These are phyloP conservation scores for Neofusicoccum sp. DNA, from an alignment of 2,329 filamentous ascomycete genomes.

Conservation along the genomic window DNA sequence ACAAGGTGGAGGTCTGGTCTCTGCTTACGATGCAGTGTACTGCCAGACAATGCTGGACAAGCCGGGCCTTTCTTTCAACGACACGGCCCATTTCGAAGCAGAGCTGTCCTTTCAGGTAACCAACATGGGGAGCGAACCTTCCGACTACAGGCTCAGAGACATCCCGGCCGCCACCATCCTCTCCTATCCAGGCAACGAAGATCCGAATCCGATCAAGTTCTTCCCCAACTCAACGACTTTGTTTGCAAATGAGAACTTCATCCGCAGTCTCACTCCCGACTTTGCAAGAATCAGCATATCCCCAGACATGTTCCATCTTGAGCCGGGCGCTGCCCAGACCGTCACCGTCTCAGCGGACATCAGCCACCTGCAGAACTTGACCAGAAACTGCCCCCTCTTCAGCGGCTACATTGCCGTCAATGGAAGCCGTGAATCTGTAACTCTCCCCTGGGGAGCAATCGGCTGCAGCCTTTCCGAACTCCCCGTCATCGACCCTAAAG, in stretches of 20 bases:
- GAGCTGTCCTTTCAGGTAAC: not conserved
- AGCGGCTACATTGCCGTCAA: conserved; percentile 1
- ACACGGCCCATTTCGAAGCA: not conserved
- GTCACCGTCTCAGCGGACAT: not conserved
- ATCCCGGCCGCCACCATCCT: not conserved
- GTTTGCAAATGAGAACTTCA: not conserved
- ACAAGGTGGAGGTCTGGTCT: not conserved
- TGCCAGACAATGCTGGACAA: not conserved
- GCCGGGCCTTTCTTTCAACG: not conserved
- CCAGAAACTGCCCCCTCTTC: not conserved
- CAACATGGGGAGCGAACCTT: not conserved
- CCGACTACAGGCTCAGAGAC: not conserved
- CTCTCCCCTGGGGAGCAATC: not conserved
- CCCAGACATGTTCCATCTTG: not conserved
- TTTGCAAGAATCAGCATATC: not conserved
- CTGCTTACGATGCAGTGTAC: not conserved
- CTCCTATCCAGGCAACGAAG: not conserved
- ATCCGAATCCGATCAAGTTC: not conserved
- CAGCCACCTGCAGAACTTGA: not conserved
- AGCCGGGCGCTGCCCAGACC: not conserved
- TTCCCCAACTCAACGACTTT: not conserved
- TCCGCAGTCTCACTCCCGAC: not conserved
- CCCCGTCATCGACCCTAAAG: not conserved
- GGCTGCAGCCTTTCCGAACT: not conserved
- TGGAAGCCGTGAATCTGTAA: not conserved